Evolutionary conservation across 768 basidiomycete species (phyloP), one percentile per base, ranked within the genome.

Genomic region (Hortiboletus flavorubellus): DNA sequence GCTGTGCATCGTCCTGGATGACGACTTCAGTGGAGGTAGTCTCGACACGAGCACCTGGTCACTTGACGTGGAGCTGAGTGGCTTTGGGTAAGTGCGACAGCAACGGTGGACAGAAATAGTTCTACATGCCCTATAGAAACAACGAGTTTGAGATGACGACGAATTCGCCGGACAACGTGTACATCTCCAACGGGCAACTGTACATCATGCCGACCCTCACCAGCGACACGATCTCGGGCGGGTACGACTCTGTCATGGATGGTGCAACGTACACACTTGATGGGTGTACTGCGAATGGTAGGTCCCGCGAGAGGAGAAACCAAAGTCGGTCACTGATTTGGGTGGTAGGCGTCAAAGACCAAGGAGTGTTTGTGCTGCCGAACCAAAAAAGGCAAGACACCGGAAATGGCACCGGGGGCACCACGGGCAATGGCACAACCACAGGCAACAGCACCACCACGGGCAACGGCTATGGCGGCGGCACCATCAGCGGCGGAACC

Each of bases 151-250:
- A 83, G 65, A 81, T 81, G 78, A 77, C 80, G 30, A 82, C 81
- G 7, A 61, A 64, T 16, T 62, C 62, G 7, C 38, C 55, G 10
- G 63, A 70, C 47, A 79, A 80, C 63, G 64, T 75, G 4, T 80
- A 75, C 71, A 68, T 80, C 44, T 65, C 75, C 40, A 74, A 81
- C 66, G 76, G 77, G 9, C 67, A 78, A 52, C 74, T 85, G 34
- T 84, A 81, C 73, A 80, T 85, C 68, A 76, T 81, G 64, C 73
- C 84, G 10, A 85, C 84, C 8, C 75, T 85, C 56, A 84, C 83
- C 7, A 73, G 76, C 39, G 81, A 83, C 62, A 66, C 68, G 5
- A 68, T 83, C 61, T 35, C 55, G 29, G 68, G 68, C 4, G 74
- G 75, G 8, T 69, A 63, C 0, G 49, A 61, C 50, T 65, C 72